Percentiles rank a stretch among this genome's conserved stretches.
These are phyloP conservation scores for Diplosphaera chodatii DNA, from an alignment of 139 green algal genomes.

Conservation along the genomic window DNA sequence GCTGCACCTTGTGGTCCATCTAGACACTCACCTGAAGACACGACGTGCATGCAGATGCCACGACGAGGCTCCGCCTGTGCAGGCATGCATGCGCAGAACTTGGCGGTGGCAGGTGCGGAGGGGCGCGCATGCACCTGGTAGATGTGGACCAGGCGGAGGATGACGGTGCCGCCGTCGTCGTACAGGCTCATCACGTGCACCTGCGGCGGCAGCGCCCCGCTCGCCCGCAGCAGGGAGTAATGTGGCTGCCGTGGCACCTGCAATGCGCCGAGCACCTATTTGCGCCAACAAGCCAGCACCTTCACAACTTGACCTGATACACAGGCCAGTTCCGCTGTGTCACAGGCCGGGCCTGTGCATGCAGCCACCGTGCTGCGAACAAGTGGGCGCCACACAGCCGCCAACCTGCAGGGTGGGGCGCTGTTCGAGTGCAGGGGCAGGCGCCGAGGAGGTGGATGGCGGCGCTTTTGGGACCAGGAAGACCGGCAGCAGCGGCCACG, in stretches of 20 bases:
- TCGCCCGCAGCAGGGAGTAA: conserved; percentile 5
- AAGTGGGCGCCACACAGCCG: background rate
- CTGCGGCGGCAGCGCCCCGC: conserved; percentile 27
- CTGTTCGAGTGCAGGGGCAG: no score
- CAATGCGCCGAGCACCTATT: background rate
- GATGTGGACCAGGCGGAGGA: conserved; percentile 22
- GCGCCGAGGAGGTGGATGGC: no score
- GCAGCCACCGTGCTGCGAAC: no score
- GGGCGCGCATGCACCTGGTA: conserved; percentile 15
- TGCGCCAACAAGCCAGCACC: no score
- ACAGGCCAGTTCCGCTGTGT: no score
- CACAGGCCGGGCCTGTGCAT: no score
- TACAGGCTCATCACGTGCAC: conserved; percentile 29
- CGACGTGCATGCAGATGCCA: no score
- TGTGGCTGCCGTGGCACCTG: background rate
- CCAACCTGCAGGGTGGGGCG: background rate
- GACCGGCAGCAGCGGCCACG: background rate
- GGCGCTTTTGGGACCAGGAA: background rate
- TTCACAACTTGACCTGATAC: no score
- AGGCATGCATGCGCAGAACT: background rate
- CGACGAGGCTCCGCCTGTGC: no score
- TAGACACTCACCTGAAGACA: no score
- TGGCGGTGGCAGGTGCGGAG: background rate
- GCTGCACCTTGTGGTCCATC: no score
- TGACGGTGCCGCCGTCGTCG: conserved; percentile 12